Evolutionary conservation across 257 asterid genomes (phyloP), one percentile per base, ranked within the genome.

Genomic region (Phtheirospermum japonicum): DNA sequence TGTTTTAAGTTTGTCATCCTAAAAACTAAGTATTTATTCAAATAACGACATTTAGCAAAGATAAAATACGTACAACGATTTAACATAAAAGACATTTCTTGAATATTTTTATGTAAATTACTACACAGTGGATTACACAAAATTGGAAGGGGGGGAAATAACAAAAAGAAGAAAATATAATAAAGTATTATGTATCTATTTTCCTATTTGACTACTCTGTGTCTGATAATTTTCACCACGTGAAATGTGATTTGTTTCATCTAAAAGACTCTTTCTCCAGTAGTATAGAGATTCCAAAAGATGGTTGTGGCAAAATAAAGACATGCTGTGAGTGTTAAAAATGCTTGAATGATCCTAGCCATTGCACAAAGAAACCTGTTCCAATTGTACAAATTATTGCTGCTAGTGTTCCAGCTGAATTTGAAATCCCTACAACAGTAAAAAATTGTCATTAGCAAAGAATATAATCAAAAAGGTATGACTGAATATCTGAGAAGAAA

Each of bases 311-410:
- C n/a, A n/a, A n/a, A n/a, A n/a, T n/a, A n/a, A n/a, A n/a, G n/a
- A n/a, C n/a, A n/a, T n/a, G n/a, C n/a, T n/a, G n/a, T n/a, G n/a
- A n/a, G n/a, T n/a, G n/a, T n/a, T n/a, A n/a, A 77, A 69, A 88
- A 88, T 60, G 98, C 89, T 71, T 89, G 63, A 92, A 88, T 5
- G 97, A 92, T 71, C 97, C 98, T 31, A 86, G 77, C 97, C 98
- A 88, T 67, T 86, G 84, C 68, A 92, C 95, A 39, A 92, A 92
- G 60, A 57, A 85, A 17, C 98, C 95, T 19, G 98, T 88, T 39
- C 97, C 97, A 4, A 88, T 83, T 34, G 95, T 92, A 61, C 98
- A 88, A 57, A 88, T 73, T 54, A 88, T 88, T 30, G 98, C 98
- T 30, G 95, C 98, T 45, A 92, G 43, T 46, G 97, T 92, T 63